These are phyloP conservation scores for Yamadazyma triangularis DNA, from an alignment of 1,139 yeast species.

Conservation along the genomic window DNA sequence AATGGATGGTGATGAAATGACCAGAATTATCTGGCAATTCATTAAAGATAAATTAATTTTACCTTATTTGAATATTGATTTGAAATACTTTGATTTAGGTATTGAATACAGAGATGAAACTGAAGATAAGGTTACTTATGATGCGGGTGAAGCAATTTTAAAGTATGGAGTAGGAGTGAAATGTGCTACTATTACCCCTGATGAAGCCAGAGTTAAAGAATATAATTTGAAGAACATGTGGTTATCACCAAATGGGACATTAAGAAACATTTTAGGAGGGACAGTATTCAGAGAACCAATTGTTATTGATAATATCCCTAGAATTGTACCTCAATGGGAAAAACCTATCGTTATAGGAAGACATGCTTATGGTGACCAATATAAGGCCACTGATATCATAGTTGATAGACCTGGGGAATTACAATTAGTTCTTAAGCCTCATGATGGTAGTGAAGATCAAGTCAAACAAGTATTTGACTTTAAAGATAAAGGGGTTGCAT, in stretches of 20 bases:
- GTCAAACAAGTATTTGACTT: slow-evolving; percentile 67
- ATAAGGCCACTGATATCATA: slow-evolving; percentile 84
- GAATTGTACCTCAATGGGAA: slow-evolving; percentile 91
- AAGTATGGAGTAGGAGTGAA: slow-evolving; percentile 90
- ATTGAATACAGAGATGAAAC: slow-evolving; percentile 83
- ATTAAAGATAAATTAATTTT: slow-evolving; percentile 77
- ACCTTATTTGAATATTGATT: slow-evolving; percentile 82
- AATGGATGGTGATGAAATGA: slow-evolving; percentile 96
- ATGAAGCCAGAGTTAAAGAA: slow-evolving; percentile 90
- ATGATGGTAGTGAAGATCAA: slow-evolving; percentile 55
- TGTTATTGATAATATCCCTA: slow-evolving; percentile 83
- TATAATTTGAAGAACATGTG: slow-evolving; percentile 91
- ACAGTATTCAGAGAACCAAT: slow-evolving; percentile 97
- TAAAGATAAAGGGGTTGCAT: slow-evolving; percentile 76
- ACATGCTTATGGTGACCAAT: slow-evolving; percentile 97
- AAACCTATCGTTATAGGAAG: slow-evolving; percentile 94
- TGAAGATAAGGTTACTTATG: slow-evolving; percentile 80
- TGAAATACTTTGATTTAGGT: slow-evolving; percentile 89
- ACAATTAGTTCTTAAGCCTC: slow-evolving; percentile 74
- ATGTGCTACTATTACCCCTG: slow-evolving; percentile 99
- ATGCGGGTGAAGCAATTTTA: slow-evolving; percentile 86
- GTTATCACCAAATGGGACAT: slow-evolving; percentile 96
- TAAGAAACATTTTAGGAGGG: slow-evolving; percentile 91
- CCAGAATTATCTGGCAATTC: slow-evolving; percentile 85
- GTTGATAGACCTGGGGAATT: slow-evolving; percentile 76